Base-by-base conservation (phyloP, 139 green algal species). In the Penium margaritaceum region DNA sequence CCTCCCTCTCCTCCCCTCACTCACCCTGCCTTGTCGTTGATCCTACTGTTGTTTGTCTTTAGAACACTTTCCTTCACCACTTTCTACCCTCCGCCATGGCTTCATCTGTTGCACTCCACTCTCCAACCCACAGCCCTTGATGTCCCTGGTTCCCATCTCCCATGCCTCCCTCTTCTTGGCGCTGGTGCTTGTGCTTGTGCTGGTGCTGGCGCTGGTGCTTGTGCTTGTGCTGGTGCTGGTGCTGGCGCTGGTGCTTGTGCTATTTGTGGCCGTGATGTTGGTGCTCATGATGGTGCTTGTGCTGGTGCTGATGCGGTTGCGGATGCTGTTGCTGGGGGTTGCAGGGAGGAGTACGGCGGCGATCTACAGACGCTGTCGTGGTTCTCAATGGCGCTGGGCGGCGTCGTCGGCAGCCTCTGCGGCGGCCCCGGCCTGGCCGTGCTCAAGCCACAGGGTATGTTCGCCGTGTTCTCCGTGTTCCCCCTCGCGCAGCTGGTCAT, bases 361-460 rank as follows among this genome's bases (percentile, higher is more conserved):
- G 70, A 78, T 15, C 60, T 78, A 4, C 70, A 78, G 70, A 36
- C 38, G 1, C 62, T 78, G 6, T 75, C 61, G 19, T 78, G 71
- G 71, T 71, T 62, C 35, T 36, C 61, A 21, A 67, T 78, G 39
- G 71, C 71, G 14, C 21, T 76, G 4, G 71, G 71, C 24, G 71
- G 71, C 17, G 39, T 78, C 19, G 34, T 63, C 9, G 71, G 71
- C 2, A 67, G 39, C 37, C 29, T 62, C 12, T 15, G 65, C 17
- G 43, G 71, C 4, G 71, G 71, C 21, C 60, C 61, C 1, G 71
- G 21, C 35, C 5, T 78, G 27, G 29, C 76, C 27, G 12, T n/a
- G 14, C 60, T 78, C 15, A 67, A 63, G 61, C 32, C 70, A 2
- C 37, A 63, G 15, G 60, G 60, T 19, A 73, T 73, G 38, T 73